A percentile compares a stretch with the other conserved stretches of the same genome.
These are phyloP conservation scores for Spiraea crenata DNA, from an alignment of 331 rosid genomes.

Conservation along the genomic window DNA sequence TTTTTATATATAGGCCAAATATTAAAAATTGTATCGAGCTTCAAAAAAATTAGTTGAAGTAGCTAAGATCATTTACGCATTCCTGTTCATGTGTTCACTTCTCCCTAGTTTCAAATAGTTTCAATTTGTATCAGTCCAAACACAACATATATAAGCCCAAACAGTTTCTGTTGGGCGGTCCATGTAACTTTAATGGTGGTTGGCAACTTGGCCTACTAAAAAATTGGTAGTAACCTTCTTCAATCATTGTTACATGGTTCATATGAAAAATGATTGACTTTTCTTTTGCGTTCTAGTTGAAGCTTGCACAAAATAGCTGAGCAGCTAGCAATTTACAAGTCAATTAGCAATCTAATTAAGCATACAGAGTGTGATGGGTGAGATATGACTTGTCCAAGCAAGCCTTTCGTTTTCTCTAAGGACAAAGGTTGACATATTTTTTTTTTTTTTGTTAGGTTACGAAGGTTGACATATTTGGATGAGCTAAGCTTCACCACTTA, in stretches of 20 bases:
- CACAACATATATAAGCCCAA: background rate
- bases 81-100: no score
- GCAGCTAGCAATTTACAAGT: background rate
- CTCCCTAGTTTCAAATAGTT: background rate
- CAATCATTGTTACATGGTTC: constrained; percentile 31
- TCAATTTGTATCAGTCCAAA: background rate
- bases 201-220: constrained; percentile 15
- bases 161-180: constrained; percentile 6
- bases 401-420: constrained; percentile 6
- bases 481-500: constrained; percentile 26
- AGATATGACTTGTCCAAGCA: constrained; percentile 16
- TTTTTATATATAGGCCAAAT: no score
- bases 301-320: constrained; percentile 24
- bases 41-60: no score
- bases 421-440: constrained; percentile 38
- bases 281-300: constrained; percentile 19
- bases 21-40: no score
- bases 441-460: no score
- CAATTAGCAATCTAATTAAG: background rate
- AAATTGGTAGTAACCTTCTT: constrained; percentile 37
- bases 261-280: constrained; percentile 24
- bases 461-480: constrained; percentile 38
- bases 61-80: no score
- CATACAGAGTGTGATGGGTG: constrained; percentile 9
- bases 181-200: constrained; percentile 17